A percentile compares a stretch with the other conserved stretches of the same genome.
phyloP scores from a whole-genome alignment of 176 grass and related monocot species.

The Aegilops sharonensis region DNA sequence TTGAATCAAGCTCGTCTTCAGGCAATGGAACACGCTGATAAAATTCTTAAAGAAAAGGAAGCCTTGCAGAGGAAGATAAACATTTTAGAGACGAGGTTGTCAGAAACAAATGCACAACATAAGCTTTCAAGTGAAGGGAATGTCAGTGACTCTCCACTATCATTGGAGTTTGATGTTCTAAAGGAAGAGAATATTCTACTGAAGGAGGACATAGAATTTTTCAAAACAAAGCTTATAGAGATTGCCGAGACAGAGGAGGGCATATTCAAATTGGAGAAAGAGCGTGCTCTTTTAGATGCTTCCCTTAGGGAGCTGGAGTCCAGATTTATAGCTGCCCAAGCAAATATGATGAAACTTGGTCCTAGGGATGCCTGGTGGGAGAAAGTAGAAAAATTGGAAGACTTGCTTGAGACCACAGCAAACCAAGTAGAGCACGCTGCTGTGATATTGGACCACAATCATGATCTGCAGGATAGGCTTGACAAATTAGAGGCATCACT shows the following conservation, averaged over 20 bases:
- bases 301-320: slow-evolving; percentile 59
- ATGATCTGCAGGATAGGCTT: slow-evolving; percentile 55
- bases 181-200: slow-evolving; percentile 66
- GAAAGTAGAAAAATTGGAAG: slow-evolving; percentile 63
- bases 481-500: slow-evolving; percentile 47
- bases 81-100: slow-evolving; percentile 67
- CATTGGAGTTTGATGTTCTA: slow-evolving; percentile 47
- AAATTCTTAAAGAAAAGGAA: slow-evolving; percentile 88
- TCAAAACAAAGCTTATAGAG: slow-evolving; percentile 55
- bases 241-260: slow-evolving; percentile 58
- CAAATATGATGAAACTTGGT: slow-evolving; percentile 53
- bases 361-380: slow-evolving; percentile 57
- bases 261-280: slow-evolving; percentile 65
- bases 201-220: slow-evolving; percentile 53
- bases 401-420: slow-evolving; percentile 49
- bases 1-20: slow-evolving; percentile 87
- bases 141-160: slow-evolving; percentile 13
- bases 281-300: slow-evolving; percentile 53
- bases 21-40: slow-evolving; percentile 67
- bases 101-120: slow-evolving; percentile 35
- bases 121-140: slow-evolving; percentile 47
- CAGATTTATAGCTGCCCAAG: slow-evolving; percentile 48
- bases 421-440: slow-evolving; percentile 50
- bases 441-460: slow-evolving; percentile 31
- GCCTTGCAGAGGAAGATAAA: slow-evolving; percentile 61